Evolutionary conservation across 164 flowering plant species (phyloP), one percentile per base, ranked within the genome.

Genomic region (Chimonanthus salicifolius): DNA sequence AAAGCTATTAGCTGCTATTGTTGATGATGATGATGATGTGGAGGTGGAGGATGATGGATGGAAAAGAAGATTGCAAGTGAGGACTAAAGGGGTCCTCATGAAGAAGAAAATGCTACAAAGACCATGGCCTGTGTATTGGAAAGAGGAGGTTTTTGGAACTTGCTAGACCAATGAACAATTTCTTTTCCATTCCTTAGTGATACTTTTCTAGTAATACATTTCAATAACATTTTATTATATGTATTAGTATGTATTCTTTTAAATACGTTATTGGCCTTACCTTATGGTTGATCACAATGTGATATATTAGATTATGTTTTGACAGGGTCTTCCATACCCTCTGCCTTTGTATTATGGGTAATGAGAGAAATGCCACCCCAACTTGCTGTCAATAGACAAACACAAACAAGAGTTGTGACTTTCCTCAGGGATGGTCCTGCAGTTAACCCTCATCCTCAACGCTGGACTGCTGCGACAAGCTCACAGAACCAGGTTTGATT

Each of bases 321-420:
- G 46, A 64, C 87, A 94, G 98, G 97, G 80, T 89, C 94, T 65
- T 92, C 98, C 9, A 75, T 89, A 13, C 98, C 98, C 44, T 92
- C 97, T 60, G 91, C 88, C 47, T 85, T 86, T 80, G 78, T 92
- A 8, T 77, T 94, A 46, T 92, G 92, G 93, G 84, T 86, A 74
- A 88, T 90, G 97, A 88, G 92, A 84, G 98, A 94, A 73, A 74
- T 89, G 75, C 98, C 98, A 62, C 86, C 91, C 44, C 73, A 78
- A 10, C 51, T 76, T 73, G 71, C 81, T 62, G 76, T 81, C 71
- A 75, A 71, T 64, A 47, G 73, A 70, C 82, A 67, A 62, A 81
- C 83, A 76, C 88, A 89, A 76, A 74, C 89, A 20, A 79, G 83
- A 66, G 81, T 80, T 47, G 79, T 89, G 72, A 76, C 95, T 58